phyloP scores from a whole-genome alignment of 805 yeast species.

The Ogataea methylovora region DNA sequence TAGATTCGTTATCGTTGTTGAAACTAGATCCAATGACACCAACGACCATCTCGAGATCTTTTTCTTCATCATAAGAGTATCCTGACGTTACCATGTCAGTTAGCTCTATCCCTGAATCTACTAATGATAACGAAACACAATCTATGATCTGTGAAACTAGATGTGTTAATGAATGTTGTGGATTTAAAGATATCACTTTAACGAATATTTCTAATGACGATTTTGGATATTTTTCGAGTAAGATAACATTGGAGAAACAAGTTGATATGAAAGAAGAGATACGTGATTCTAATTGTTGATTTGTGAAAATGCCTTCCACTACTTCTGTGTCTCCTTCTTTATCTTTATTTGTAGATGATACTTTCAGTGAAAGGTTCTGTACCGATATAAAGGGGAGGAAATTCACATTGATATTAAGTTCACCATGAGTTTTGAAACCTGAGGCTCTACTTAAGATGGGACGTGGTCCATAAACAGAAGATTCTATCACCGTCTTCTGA shows the following conservation, averaged over 20 bases:
- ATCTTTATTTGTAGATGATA: constrained; percentile 28
- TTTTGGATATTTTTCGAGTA: constrained; percentile 77
- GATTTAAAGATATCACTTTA: constrained; percentile 48
- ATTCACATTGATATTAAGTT: constrained; percentile 22
- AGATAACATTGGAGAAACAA: constrained; percentile 31
- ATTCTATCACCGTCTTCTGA: constrained; percentile 53
- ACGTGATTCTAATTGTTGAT: constrained; percentile 14
- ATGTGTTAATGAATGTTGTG: constrained; percentile 23
- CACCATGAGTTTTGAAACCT: constrained; percentile 25
- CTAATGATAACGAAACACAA: constrained; percentile 63
- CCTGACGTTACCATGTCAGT: constrained; percentile 71
- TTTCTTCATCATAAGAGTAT: constrained; percentile 5
- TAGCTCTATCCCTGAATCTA: constrained; percentile 79
- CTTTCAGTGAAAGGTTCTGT: constrained; percentile 5
- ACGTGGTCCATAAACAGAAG: constrained; percentile 81
- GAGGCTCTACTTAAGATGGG: constrained; percentile 38
- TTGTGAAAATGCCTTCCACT: neutral
- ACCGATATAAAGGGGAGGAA: constrained; percentile 37
- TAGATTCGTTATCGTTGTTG: constrained; percentile 42
- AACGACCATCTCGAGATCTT: constrained; percentile 10
- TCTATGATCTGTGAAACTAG: constrained; percentile 43
- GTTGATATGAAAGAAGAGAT: constrained; percentile 32
- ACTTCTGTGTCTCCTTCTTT: neutral
- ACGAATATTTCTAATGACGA: constrained; percentile 78
- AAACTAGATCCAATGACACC: constrained; percentile 28